These are phyloP conservation scores for Hyaloscypha hepaticicola DNA, from an alignment of 495 filamentous ascomycete species.

Conservation along the genomic window DNA sequence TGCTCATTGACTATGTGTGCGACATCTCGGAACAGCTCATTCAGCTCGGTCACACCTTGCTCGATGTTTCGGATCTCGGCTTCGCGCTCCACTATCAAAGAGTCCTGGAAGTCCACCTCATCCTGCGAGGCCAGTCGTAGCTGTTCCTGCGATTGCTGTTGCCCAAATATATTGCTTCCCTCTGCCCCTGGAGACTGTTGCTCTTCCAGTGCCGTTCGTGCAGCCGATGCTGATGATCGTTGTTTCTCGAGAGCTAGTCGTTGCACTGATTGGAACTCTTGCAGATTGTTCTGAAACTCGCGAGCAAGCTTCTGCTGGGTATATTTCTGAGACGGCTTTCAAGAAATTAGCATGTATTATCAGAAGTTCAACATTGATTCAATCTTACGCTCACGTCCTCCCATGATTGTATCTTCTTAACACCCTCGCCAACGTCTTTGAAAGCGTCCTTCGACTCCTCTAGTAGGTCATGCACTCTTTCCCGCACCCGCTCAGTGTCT, in stretches of 20 bases:
- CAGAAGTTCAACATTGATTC: background rate
- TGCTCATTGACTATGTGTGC: slow-evolving; percentile 95
- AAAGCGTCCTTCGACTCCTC: slow-evolving; percentile 84
- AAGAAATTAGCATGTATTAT: slow-evolving; percentile 26
- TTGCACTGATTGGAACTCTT: slow-evolving; percentile 89
- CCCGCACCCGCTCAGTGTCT: slow-evolving; percentile 87
- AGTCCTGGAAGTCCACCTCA: slow-evolving; percentile 97
- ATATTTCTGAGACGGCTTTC: slow-evolving; percentile 85
- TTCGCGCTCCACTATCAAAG: slow-evolving; percentile 92
- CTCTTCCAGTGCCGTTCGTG: slow-evolving; percentile 69
- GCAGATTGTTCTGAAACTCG: slow-evolving; percentile 82
- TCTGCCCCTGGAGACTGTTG: slow-evolving; percentile 36
- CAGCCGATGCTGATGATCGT: slow-evolving; percentile 77
- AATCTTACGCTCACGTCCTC: slow-evolving; percentile 81
- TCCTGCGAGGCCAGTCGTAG: slow-evolving; percentile 83
- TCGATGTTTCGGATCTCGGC: slow-evolving; percentile 96
- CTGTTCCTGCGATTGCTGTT: slow-evolving; percentile 72
- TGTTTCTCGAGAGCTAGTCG: slow-evolving; percentile 88
- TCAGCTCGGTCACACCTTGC: slow-evolving; percentile 90
- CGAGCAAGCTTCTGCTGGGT: slow-evolving; percentile 91
- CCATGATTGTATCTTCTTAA: slow-evolving; percentile 91
- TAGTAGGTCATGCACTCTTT: slow-evolving; percentile 81
- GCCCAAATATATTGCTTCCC: slow-evolving; percentile 34
- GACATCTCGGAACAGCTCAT: slow-evolving; percentile 94
- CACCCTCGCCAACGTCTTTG: slow-evolving; percentile 87